Conservation (phyloP, 306 rosid genomes). For the Dicorynia guianensis region DNA sequence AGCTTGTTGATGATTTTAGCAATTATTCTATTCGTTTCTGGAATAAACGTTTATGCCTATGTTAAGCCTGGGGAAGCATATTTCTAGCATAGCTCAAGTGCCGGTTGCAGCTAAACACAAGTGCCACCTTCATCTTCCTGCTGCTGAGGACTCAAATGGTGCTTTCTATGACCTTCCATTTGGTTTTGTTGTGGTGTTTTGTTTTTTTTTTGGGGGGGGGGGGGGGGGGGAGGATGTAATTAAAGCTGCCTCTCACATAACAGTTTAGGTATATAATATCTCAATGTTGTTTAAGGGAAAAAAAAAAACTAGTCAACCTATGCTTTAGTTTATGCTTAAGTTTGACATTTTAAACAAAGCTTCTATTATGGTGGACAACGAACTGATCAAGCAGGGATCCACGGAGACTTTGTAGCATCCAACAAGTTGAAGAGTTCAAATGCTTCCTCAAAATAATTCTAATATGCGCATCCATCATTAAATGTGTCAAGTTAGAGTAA, state of each 20-base stretch:
- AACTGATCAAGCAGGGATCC: constrained; percentile 42
- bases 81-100: constrained; percentile 54
- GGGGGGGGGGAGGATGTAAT: neutral
- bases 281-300: neutral
- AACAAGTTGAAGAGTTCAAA: constrained; percentile 65
- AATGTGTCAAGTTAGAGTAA: too few relatives aligned
- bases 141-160: neutral
- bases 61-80: constrained; percentile 58
- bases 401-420: constrained; percentile 62
- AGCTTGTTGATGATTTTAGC: constrained; percentile 49
- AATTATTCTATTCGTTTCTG: constrained; percentile 54
- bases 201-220: too few relatives aligned
- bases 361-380: constrained; percentile 45
- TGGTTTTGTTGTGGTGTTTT: too few relatives aligned
- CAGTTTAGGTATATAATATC: constrained; percentile 51
- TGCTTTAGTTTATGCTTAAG: neutral
- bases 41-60: constrained; percentile 49
- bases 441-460: constrained; percentile 47
- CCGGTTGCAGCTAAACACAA: constrained; percentile 62
- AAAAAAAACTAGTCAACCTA: neutral
- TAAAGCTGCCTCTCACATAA: constrained; percentile 55
- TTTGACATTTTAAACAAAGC: constrained; percentile 56
- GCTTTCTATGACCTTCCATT: constrained; percentile 55
- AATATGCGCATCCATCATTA: constrained; percentile 54
- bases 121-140: constrained; percentile 46